Evolutionary conservation across 192 early-diverging fungal genomes (phyloP).

Genomic region (Entophlyctis luteolus): DNA sequence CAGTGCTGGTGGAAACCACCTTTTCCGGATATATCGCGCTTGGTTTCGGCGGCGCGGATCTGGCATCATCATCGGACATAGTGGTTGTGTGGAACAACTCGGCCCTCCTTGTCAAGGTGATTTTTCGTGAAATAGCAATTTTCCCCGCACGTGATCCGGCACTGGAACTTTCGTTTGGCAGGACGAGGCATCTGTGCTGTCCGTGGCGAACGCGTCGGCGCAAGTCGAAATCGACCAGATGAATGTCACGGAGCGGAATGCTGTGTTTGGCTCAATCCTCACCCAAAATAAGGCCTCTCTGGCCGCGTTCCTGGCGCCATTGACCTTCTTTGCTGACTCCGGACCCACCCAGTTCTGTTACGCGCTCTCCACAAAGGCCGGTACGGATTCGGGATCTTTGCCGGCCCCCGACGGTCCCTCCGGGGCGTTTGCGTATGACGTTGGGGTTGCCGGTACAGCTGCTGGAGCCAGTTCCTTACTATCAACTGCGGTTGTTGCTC

Average conservation of each 20-base stretch:
- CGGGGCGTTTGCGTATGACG: slow-evolving; percentile 11
- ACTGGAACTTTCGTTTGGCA: no score
- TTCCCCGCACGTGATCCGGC: neutral
- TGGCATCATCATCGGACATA: slow-evolving; percentile 4
- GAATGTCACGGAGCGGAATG: neutral
- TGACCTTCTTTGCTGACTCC: neutral
- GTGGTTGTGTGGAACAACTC: slow-evolving; percentile 20
- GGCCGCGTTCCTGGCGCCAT: neutral
- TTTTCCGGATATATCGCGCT: neutral
- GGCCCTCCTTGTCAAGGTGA: slow-evolving; percentile 16
- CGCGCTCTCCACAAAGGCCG: slow-evolving; percentile 1
- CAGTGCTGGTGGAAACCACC: neutral
- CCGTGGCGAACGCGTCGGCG: no score
- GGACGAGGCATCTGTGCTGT: no score
- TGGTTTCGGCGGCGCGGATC: neutral
- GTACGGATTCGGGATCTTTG: neutral
- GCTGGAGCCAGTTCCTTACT: neutral
- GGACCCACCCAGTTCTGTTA: slow-evolving; percentile 20
- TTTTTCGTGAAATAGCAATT: neutral
- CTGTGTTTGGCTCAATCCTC: neutral
- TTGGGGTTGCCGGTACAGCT: neutral
- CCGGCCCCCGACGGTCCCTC: neutral
- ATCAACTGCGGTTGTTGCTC: slow-evolving; percentile 5
- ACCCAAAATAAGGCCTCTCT: neutral
- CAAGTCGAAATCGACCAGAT: neutral